Evolutionary conservation across 805 yeast genomes (phyloP), one percentile per base, ranked within the genome.

Genomic region (Tetrapisispora pingtungensis): DNA sequence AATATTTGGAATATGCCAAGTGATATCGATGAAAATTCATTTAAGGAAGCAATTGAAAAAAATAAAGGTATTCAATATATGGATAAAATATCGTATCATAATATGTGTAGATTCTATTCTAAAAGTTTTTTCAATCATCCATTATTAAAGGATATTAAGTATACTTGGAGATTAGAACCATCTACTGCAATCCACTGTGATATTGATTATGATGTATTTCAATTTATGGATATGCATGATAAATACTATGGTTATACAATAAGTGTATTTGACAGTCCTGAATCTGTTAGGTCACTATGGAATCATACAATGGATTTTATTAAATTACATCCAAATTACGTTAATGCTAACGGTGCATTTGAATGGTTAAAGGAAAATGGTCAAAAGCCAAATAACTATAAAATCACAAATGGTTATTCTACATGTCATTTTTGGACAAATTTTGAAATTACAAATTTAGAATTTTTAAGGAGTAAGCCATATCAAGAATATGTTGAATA

Each of bases 401-500:
- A 59, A n/a, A 54, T 49, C 2, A 68, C 75, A 0, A 57, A 66
- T 17, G 76, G 76, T 12, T 69, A 68, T 65, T 78, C 68, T 61
- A 78, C 69, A 1, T 87, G 95, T 56, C 95, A 87, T 63, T 86
- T 87, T 64, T 87, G 95, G 95, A 77, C 89, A 20, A 87, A 86
- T 61, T 87, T 86, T 53, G 96, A 87, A 57, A 82, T 86, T 45
- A 90, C 80, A 12, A 80, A 84, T 54, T 73, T 87, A 83, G 90
- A 87, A 51, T 87, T 87, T 53, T 82, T 70, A 64, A 66, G 95
- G 42, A 65, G 73, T 20, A 80, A 82, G 43, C 77, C 87, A 1
- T 87, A 86, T 57, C 66, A 70, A 33, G 63, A 65, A 12, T 86
- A 83, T 77, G 76, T 81, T 55, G 66, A 80, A 28, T 65, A 69